Evolutionary conservation across 176 grass and related monocot species (phyloP).

Genomic region (Pharus latifolius): DNA sequence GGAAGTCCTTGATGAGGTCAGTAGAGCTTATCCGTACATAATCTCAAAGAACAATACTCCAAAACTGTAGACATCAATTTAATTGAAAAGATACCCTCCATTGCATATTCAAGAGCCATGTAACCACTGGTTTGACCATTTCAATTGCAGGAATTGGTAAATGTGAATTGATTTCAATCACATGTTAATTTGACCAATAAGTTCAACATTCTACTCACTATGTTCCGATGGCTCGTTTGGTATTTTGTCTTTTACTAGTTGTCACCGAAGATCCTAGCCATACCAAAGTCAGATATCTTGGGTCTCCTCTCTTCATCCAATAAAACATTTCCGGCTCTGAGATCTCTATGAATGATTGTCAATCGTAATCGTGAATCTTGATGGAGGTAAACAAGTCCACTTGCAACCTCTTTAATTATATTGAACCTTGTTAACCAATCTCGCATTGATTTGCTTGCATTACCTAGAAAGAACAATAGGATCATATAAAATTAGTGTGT

Average conservation of each 20-base stretch:
- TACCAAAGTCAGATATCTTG: constrained; percentile 61
- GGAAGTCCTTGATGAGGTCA: constrained; percentile 22
- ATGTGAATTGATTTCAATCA: neutral
- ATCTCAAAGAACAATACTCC: constrained; percentile 44
- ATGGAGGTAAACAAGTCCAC: constrained; percentile 62
- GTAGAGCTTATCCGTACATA: constrained; percentile 30
- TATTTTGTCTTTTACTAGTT: constrained; percentile 48
- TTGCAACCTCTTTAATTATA: constrained; percentile 43
- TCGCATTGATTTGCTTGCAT: constrained; percentile 2
- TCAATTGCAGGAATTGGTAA: neutral
- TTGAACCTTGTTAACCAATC: constrained; percentile 31
- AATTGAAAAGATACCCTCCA: constrained; percentile 46
- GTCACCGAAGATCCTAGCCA: constrained; percentile 63
- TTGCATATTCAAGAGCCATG: constrained; percentile 59
- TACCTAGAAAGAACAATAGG: constrained; percentile 9
- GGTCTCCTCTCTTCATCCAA: constrained; percentile 41
- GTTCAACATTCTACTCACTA: constrained; percentile 5
- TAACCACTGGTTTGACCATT: constrained; percentile 17
- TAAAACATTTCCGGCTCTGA: constrained; percentile 53
- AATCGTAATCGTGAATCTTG: constrained; percentile 49
- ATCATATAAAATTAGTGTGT: neutral
- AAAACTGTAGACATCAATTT: constrained; percentile 63
- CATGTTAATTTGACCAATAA: neutral
- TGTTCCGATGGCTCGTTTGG: constrained; percentile 44
- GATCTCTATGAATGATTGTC: constrained; percentile 55